These are phyloP conservation scores for Fusarium algeriense DNA, from an alignment of 2,329 filamentous ascomycete species.

Conservation along the genomic window DNA sequence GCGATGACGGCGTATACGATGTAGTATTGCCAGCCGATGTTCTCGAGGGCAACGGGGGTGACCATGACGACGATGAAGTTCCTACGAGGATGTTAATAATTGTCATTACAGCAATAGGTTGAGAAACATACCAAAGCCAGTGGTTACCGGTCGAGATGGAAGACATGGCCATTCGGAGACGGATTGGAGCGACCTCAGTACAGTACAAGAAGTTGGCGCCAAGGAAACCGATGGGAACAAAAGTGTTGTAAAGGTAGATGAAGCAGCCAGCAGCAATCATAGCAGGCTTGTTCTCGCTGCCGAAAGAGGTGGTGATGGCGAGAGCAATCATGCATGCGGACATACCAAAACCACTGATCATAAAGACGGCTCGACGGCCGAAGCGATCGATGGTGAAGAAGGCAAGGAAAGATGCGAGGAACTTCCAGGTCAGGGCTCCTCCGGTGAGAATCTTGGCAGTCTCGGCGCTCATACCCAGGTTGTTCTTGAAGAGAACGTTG, in stretches of 20 bases:
- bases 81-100: slow-evolving; percentile 28
- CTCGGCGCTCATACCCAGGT: slow-evolving; percentile 39
- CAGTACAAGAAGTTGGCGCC: slow-evolving; percentile 72
- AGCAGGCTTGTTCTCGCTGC: slow-evolving; percentile 39
- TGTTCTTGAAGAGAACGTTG: slow-evolving; percentile 48
- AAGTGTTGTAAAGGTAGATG: slow-evolving; percentile 76
- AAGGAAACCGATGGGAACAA: slow-evolving; percentile 74
- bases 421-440: slow-evolving; percentile 51
- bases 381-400: slow-evolving; percentile 49
- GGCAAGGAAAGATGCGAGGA: slow-evolving; percentile 46
- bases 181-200: slow-evolving; percentile 64
- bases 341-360: slow-evolving; percentile 46
- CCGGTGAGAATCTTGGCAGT: slow-evolving; percentile 45
- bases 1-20: slow-evolving; percentile 60
- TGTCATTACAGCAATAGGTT: slow-evolving; percentile 17
- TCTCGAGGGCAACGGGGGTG: slow-evolving; percentile 72
- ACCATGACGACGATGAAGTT: slow-evolving; percentile 68
- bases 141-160: slow-evolving; percentile 64
- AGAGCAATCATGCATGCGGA: slow-evolving; percentile 46
- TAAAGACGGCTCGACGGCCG: slow-evolving; percentile 45
- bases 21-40: slow-evolving; percentile 65
- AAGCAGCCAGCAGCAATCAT: slow-evolving; percentile 53
- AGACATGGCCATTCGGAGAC: slow-evolving; percentile 59
- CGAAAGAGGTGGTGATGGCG: slow-evolving; percentile 44
- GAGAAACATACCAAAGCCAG: slow-evolving; percentile 45